Evolutionary conservation across 192 early-diverging fungal genomes (phyloP).

Genomic region (Chytriomyces hyalinus): DNA sequence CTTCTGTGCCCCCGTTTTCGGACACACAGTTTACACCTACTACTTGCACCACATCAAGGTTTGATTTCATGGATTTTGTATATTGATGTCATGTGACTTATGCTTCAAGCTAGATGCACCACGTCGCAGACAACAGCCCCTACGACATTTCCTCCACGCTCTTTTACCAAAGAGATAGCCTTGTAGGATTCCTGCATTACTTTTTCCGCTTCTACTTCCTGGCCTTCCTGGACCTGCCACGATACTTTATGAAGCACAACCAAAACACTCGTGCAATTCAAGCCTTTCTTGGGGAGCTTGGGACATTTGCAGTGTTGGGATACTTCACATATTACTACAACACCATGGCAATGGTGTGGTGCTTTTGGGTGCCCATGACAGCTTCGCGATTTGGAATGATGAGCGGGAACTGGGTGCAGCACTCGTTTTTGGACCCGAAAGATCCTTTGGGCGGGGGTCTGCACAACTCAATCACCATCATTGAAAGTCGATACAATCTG

Average conservation of each 20-base stretch:
- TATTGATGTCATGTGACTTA: not conserved
- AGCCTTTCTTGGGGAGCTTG: constrained; percentile 31
- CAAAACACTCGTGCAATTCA: constrained; percentile 13
- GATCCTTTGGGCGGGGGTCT: constrained; percentile 41
- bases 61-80: not conserved
- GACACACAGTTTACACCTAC: constrained; percentile 45
- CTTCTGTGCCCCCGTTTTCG: constrained; percentile 37
- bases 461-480: constrained; percentile 43
- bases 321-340: constrained; percentile 31
- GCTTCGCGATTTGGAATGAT: constrained; percentile 51
- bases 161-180: constrained; percentile 47
- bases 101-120: constrained; percentile 34
- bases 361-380: constrained; percentile 40
- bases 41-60: constrained; percentile 51
- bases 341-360: constrained; percentile 33
- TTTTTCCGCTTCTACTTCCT: constrained; percentile 47
- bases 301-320: constrained; percentile 15
- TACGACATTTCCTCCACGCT: constrained; percentile 43
- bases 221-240: constrained; percentile 30
- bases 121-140: constrained; percentile 50
- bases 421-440: constrained; percentile 46
- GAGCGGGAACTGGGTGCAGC: constrained; percentile 53
- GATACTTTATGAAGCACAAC: constrained; percentile 41
- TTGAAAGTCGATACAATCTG: constrained; percentile 42
- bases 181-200: constrained; percentile 47